Conservation (phyloP, 257 asterid genomes). For the Ligustrum vulgare region DNA sequence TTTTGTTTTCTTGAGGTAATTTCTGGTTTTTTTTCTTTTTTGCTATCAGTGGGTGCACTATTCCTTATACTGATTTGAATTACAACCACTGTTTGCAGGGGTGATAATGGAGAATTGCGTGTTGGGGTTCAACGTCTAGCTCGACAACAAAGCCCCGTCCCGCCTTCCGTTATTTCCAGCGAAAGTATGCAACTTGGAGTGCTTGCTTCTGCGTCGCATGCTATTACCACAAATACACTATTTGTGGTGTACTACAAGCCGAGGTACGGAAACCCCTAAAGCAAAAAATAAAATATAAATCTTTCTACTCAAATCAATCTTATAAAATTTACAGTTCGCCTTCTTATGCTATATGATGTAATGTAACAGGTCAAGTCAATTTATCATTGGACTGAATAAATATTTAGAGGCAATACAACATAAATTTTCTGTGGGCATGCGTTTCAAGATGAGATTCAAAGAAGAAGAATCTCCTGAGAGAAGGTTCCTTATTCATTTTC, state of each 20-base stretch:
- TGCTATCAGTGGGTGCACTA: constrained; percentile 1
- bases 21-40: not conserved
- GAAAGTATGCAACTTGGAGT: constrained; percentile 94
- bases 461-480: constrained; percentile 89
- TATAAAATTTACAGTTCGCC: not conserved
- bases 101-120: constrained; percentile 60
- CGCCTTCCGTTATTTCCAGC: constrained; percentile 78
- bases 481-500: constrained; percentile 32
- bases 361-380: constrained; percentile 65
- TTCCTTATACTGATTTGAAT: not conserved
- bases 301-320: not conserved
- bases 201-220: constrained; percentile 84
- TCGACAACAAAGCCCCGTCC: constrained; percentile 65
- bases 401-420: constrained; percentile 58
- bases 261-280: constrained; percentile 37
- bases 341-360: not conserved
- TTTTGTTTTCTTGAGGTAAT: constrained; percentile 76
- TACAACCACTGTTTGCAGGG: constrained; percentile 37
- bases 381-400: constrained; percentile 69
- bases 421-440: constrained; percentile 66
- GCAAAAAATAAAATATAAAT: not conserved
- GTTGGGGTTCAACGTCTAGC: constrained; percentile 78
- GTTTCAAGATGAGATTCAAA: constrained; percentile 83
- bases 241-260: constrained; percentile 81
- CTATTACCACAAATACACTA: constrained; percentile 59